These are phyloP conservation scores for Cutaneotrichosporon sp. DNA, from an alignment of 1,284 basidiomycete genomes.

Conservation along the genomic window DNA sequence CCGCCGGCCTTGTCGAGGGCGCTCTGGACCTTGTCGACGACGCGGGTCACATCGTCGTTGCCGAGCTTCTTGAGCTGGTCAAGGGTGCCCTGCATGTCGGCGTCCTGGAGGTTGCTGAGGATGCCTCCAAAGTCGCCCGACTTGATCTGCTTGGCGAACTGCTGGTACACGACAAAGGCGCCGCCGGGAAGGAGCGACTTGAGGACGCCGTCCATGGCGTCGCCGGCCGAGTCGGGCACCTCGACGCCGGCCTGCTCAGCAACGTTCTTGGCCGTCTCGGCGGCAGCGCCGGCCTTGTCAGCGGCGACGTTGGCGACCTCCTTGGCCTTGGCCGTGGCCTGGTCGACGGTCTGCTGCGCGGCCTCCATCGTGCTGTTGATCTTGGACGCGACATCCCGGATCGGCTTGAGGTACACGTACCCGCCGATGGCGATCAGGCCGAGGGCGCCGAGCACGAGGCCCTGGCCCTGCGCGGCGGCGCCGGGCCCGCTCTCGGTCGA, in stretches of 20 bases:
- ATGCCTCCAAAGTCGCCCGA: conserved; percentile 35
- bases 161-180: conserved; percentile 24
- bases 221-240: background rate
- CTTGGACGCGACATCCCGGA: conserved; percentile 45
- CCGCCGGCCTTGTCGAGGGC: conserved; percentile 47
- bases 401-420: conserved; percentile 49
- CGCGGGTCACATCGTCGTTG: conserved; percentile 46
- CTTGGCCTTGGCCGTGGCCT: conserved; percentile 12
- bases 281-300: no score
- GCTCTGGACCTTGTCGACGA: conserved; percentile 46
- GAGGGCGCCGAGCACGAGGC: conserved; percentile 42
- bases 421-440: conserved; percentile 33
- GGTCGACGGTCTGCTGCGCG: conserved; percentile 6
- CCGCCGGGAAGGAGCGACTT: conserved; percentile 39
- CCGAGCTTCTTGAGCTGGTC: conserved; percentile 49
- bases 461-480: conserved; percentile 5
- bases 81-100: conserved; percentile 43
- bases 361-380: conserved; percentile 5
- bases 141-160: background rate
- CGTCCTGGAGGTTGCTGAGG: conserved; percentile 44
- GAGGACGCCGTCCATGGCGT: conserved; percentile 25
- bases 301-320: background rate
- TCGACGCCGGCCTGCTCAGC: conserved; percentile 9
- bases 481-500: background rate
- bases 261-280: conserved; percentile 14